These are phyloP conservation scores for Microthlaspi erraticum DNA, from an alignment of 345 rosid species.

Conservation along the genomic window DNA sequence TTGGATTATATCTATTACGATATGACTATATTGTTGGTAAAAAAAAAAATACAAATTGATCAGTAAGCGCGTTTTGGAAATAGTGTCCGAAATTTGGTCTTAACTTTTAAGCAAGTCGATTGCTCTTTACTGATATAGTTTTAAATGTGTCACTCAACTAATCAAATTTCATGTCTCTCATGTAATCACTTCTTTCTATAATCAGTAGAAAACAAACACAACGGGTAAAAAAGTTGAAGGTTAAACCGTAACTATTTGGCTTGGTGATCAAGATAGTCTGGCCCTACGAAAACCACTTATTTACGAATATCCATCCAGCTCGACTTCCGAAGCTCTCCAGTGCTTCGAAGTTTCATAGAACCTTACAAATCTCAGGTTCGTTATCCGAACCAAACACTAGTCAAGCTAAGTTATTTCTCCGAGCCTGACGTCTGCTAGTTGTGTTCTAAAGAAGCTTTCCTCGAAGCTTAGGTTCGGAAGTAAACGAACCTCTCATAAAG, in stretches of 20 bases:
- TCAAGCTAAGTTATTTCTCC: constrained; percentile 45
- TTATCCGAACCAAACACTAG: constrained; percentile 38
- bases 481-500: constrained; percentile 35
- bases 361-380: constrained; percentile 39
- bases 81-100: background rate
- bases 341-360: constrained; percentile 7
- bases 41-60: too few species aligned
- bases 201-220: background rate
- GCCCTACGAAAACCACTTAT: constrained; percentile 24
- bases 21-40: too few species aligned
- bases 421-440: constrained; percentile 13
- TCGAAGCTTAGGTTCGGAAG: constrained; percentile 49
- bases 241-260: constrained; percentile 13
- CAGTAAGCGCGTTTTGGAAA: background rate
- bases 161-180: background rate
- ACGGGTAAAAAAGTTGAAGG: background rate
- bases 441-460: constrained; percentile 16
- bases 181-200: background rate
- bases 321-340: constrained; percentile 42
- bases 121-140: background rate
- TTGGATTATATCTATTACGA: too few species aligned
- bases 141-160: background rate
- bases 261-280: constrained; percentile 54
- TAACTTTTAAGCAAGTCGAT: background rate
- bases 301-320: constrained; percentile 47